These are phyloP conservation scores for Diaporthe citrichinensis DNA, from an alignment of 2,329 filamentous ascomycete species.

Conservation along the genomic window DNA sequence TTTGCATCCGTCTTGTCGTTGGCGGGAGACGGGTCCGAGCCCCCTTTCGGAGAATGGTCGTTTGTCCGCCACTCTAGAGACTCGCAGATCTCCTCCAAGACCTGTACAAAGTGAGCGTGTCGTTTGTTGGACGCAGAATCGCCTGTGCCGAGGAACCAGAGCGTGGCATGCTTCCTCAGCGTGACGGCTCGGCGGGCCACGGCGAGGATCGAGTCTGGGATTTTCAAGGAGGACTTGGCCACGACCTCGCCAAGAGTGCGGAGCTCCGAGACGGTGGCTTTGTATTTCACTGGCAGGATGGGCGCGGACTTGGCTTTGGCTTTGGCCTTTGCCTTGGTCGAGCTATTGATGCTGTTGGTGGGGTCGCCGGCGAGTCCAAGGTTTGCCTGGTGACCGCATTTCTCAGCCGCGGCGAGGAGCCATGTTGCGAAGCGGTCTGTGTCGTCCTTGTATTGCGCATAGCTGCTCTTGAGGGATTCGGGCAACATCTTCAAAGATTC, in stretches of 20 bases:
- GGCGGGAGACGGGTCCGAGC: neutral
- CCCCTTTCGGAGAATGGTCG: neutral
- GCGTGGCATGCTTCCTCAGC: neutral
- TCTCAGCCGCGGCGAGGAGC: conserved; percentile 6
- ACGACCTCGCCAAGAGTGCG: neutral
- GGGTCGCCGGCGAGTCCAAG: neutral
- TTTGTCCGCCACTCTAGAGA: neutral
- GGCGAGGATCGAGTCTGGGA: neutral
- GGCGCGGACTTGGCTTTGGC: neutral
- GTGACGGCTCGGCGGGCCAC: conserved; percentile 16
- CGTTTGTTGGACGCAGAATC: neutral
- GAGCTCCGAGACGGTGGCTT: conserved; percentile 7
- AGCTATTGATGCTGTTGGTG: neutral
- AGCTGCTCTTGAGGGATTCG: conserved; percentile 4
- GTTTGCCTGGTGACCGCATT: neutral
- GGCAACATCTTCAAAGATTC: neutral
- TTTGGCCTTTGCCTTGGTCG: neutral
- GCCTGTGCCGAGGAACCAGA: conserved; percentile 7
- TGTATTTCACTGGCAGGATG: neutral
- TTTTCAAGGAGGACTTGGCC: conserved; percentile 12
- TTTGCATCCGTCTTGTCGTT: neutral
- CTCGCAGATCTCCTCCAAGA: conserved; percentile 17
- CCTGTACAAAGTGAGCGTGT: conserved; percentile 4
- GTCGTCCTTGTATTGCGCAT: conserved; percentile 21
- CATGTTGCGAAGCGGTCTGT: conserved; percentile 19